These are phyloP conservation scores for Suhomyces faveliae DNA, from an alignment of 805 yeast species.

Conservation along the genomic window DNA sequence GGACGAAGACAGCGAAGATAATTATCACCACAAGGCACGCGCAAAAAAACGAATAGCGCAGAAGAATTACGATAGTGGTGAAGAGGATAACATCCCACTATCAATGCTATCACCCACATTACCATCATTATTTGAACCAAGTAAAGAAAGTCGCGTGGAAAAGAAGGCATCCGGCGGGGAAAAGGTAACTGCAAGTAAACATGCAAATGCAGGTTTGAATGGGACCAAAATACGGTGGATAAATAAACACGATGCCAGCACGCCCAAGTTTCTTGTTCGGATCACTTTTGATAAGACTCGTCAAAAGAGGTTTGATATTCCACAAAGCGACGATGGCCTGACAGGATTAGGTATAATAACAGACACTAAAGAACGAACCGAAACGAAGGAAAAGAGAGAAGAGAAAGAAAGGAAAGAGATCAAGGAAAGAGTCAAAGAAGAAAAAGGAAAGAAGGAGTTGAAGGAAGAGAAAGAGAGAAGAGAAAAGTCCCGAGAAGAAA, in stretches of 20 bases:
- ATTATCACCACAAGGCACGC: neutral
- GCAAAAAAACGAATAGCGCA: neutral
- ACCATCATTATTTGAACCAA: conserved; percentile 25
- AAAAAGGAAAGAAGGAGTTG: conserved; percentile 1
- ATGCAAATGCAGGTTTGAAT: neutral
- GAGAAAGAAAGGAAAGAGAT: conserved; percentile 1
- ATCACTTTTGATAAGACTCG: conserved; percentile 21
- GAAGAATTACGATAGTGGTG: conserved; percentile 8
- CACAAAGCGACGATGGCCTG: conserved; percentile 4
- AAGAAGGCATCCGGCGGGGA: neutral
- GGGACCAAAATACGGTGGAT: conserved; percentile 21
- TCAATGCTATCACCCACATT: conserved; percentile 35
- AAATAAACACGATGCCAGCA: conserved; percentile 25
- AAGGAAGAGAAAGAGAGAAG: neutral
- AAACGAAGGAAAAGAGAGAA: conserved; percentile 3
- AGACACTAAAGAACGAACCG: conserved; percentile 1
- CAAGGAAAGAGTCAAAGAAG: conserved; percentile 5
- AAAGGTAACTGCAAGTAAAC: neutral
- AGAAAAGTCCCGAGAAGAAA: conserved; percentile 1
- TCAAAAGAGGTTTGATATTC: conserved; percentile 9
- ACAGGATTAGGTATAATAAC: conserved; percentile 13
- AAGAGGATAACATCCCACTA: conserved; percentile 28
- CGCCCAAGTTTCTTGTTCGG: conserved; percentile 26
- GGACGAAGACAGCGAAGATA: conserved; percentile 2
- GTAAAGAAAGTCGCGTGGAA: neutral